Base-by-base conservation (phyloP, 2,329 filamentous ascomycete genomes). In the Pseudomassariella vexata region DNA sequence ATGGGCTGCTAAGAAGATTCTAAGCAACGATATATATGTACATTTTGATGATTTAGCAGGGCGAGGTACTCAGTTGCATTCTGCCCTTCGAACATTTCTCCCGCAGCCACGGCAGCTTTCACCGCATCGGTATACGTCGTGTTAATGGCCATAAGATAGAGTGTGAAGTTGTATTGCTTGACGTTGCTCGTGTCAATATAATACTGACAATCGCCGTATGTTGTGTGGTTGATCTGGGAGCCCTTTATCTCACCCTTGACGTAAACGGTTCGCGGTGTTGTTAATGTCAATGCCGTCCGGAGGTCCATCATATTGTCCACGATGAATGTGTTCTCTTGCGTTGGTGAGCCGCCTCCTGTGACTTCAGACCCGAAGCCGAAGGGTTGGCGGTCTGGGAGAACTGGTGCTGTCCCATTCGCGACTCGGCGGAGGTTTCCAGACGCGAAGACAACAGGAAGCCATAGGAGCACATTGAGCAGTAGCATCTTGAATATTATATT, bases 281-380 rank as follows among this genome's bases (percentile, higher is more conserved):
- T 24, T 24, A 36, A 19, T n/a, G 33, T 40, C 19, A 45, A 26
- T 1, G 36, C 32, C 17, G 26, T 18, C 14, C 42, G 36, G 18
- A 45, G 37, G n/a, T 42, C 41, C 34, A 40, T 36, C 42, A 44
- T 45, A 34, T 40, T 39, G 30, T 38, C 26, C 2, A 45, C 39
- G 5, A 45, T 26, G 20, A 44, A 44, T 8, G 40, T 39, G n/a
- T n/a, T n/a, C n/a, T n/a, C n/a, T n/a, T n/a, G n/a, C 21, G 38
- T 38, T 23, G 32, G 32, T 9, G 34, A 28, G 9, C 37, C 43
- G 7, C 43, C 43, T 16, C 41, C 43, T 1, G 41, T 46, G 4
- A 26, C 37, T 8, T 33, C 16, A n/a, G 24, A 19, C 12, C 37
- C 43, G 34, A 44, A 46, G 6, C 43, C 41, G 28, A 46, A 44